Conservation (phyloP, 2,329 filamentous ascomycete genomes). For the Alternaria tenuissima region DNA sequence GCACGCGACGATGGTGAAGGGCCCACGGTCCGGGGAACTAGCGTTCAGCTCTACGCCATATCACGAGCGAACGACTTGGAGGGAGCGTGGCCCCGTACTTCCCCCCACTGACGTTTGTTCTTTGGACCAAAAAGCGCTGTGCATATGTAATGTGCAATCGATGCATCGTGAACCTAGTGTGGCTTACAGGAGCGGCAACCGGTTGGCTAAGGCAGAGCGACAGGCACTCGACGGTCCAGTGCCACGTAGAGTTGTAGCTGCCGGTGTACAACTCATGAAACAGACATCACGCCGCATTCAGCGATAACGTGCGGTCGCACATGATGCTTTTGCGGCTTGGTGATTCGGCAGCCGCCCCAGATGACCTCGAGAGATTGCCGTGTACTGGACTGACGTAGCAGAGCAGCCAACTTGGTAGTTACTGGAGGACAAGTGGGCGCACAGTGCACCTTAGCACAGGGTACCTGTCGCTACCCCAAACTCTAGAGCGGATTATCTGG, state of each 20-base stretch:
- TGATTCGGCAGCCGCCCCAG: slow-evolving; percentile 45
- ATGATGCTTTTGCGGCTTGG: slow-evolving; percentile 45
- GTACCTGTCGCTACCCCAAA: slow-evolving; percentile 29
- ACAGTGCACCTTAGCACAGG: slow-evolving; percentile 27
- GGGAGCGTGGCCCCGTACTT: background rate
- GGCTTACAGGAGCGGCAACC: slow-evolving; percentile 16
- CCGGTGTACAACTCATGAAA: slow-evolving; percentile 53
- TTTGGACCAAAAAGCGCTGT: background rate
- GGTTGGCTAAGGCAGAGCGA: slow-evolving; percentile 5
- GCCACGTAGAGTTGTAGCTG: slow-evolving; percentile 37
- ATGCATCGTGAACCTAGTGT: slow-evolving; percentile 20
- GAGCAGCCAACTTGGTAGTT: slow-evolving; percentile 19
- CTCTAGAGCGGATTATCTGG: slow-evolving; percentile 28
- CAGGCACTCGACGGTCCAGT: slow-evolving; percentile 26
- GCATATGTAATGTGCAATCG: slow-evolving; percentile 5
- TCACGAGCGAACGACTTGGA: slow-evolving; percentile 23
- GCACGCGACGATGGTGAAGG: slow-evolving; percentile 31
- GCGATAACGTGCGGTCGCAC: slow-evolving; percentile 41
- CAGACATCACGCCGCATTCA: slow-evolving; percentile 46
- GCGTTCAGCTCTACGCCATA: slow-evolving; percentile 16
- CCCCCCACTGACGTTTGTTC: slow-evolving; percentile 5
- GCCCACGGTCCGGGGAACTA: slow-evolving; percentile 37
- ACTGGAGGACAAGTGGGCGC: slow-evolving; percentile 23
- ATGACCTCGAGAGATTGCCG: slow-evolving; percentile 47
- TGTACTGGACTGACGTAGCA: slow-evolving; percentile 44